A percentile compares a stretch with the other conserved stretches of the same genome.
Evolutionary conservation across 2,329 filamentous ascomycete species (phyloP).

Genomic region (Verticillium longisporum): DNA sequence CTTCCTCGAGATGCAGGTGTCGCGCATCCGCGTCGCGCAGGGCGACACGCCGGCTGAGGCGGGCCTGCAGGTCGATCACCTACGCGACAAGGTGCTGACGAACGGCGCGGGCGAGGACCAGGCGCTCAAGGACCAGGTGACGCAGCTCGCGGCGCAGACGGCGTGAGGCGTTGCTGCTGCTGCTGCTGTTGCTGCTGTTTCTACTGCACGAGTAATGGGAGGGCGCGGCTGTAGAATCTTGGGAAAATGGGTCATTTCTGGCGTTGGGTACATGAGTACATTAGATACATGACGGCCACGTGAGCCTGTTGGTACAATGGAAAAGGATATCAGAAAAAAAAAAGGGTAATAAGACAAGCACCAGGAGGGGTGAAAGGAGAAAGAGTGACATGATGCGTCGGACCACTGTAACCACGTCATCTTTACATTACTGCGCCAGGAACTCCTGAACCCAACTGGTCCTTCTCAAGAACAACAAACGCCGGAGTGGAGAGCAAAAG

Average conservation of each 20-base stretch:
- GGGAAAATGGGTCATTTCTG: slow-evolving; percentile 2
- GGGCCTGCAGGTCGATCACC: slow-evolving; percentile 47
- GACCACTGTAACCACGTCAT: background rate
- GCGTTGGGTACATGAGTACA: background rate
- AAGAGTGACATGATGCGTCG: background rate
- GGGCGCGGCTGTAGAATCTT: slow-evolving; percentile 2
- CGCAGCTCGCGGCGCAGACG: slow-evolving; percentile 18
- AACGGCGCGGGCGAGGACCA: slow-evolving; percentile 44
- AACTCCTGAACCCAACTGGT: background rate
- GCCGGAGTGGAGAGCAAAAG: too few relatives aligned
- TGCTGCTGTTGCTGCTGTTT: too few relatives aligned
- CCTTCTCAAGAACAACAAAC: too few relatives aligned
- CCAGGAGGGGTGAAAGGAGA: background rate
- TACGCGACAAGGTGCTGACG: slow-evolving; percentile 49
- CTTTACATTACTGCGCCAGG: background rate
- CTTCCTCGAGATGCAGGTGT: slow-evolving; percentile 53
- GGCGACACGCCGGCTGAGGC: slow-evolving; percentile 45
- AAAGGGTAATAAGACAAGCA: background rate
- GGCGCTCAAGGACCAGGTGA: slow-evolving; percentile 45
- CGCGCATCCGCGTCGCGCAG: slow-evolving; percentile 52
- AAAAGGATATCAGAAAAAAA: background rate
- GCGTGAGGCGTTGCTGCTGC: background rate
- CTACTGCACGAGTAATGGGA: too few relatives aligned
- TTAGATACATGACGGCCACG: slow-evolving; percentile 2
- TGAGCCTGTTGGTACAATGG: background rate